phyloP scores from a whole-genome alignment of 1,139 yeast species.

The Nakaseomyces uthaithaninus region DNA sequence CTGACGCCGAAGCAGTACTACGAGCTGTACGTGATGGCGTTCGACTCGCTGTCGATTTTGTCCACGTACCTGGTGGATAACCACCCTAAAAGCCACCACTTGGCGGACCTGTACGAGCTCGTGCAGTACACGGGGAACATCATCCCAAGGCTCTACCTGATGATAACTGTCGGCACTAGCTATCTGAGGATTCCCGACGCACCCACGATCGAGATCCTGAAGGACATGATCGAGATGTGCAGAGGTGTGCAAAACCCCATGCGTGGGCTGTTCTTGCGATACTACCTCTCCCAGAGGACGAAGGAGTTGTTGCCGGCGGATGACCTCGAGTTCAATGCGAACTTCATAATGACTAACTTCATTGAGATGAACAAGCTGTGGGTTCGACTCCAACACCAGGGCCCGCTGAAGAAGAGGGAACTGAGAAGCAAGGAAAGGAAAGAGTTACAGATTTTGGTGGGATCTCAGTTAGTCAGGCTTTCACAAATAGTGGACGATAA shows the following conservation, averaged over 20 bases:
- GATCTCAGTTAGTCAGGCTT: constrained; percentile 81
- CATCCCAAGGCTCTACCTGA: constrained; percentile 81
- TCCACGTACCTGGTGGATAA: constrained; percentile 57
- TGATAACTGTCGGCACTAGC: constrained; percentile 92
- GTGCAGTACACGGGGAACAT: constrained; percentile 95
- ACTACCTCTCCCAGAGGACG: constrained; percentile 78
- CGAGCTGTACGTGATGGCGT: constrained; percentile 78
- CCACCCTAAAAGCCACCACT: constrained; percentile 59
- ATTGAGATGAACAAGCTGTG: constrained; percentile 96
- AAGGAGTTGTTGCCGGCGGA: constrained; percentile 54
- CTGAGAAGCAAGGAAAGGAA: constrained; percentile 72
- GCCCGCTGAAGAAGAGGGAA: constrained; percentile 76
- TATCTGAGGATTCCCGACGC: constrained; percentile 73
- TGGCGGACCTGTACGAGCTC: constrained; percentile 85
- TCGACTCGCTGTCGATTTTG: constrained; percentile 71
- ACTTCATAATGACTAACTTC: constrained; percentile 74
- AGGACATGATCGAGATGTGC: constrained; percentile 97
- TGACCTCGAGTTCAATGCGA: constrained; percentile 41
- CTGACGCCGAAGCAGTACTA: constrained; percentile 89
- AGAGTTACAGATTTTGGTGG: constrained; percentile 85
- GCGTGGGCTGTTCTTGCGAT: constrained; percentile 79
- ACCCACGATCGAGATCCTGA: constrained; percentile 79
- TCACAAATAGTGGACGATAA: constrained; percentile 78
- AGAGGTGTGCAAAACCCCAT: constrained; percentile 97
- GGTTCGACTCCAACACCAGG: constrained; percentile 95